Base-by-base conservation (phyloP, 164 flowering plant species). In the Sedum album region DNA sequence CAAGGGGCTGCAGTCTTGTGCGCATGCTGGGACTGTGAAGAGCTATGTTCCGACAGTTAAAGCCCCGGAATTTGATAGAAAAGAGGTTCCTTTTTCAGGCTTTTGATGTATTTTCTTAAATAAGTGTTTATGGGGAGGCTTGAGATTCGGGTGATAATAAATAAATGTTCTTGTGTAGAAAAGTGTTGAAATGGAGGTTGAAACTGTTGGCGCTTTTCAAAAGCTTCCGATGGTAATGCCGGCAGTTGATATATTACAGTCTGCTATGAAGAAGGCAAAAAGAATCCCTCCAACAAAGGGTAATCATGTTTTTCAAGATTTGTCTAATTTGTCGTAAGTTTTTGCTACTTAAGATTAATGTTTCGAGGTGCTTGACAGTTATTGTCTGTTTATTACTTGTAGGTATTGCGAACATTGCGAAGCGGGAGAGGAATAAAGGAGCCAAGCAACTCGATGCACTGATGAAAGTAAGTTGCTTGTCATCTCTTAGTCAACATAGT, bases 211-310 rank as follows among this genome's bases (percentile, higher is more conserved):
- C 73, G 97, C 95, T 66, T 94, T 91, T 75, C 97, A 94, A 78
- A 91, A 89, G 82, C 79, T 94, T 48, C 98, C 98, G 26, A 88
- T 94, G 96, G 98, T 94, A 73, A 85, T 83, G 93, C 97, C 92
- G 67, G 87, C 97, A 31, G 72, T 83, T 71, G 97, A 94, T 78
- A 82, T 94, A 62, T 76, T 90, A 41, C 71, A 73, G 69, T 91
- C 98, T 13, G 93, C 98, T 48, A 23, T 87, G 70, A 85, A 79
- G 83, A 91, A 91, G 78, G 86, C 95, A 33, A 89, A 70, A 82
- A 88, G 82, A 82, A 79, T 91, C 60, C 53, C 83, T 71, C 83
- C 97, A 55, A 87, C 95, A 31, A 89, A 89, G 74, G 96, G 98
- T 89, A 82, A 72, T 66, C 36, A 28, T 66, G 13, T 26, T 1